Evolutionary conservation across 2,329 filamentous ascomycete genomes (phyloP).

Genomic region (Cercospora sp.): DNA sequence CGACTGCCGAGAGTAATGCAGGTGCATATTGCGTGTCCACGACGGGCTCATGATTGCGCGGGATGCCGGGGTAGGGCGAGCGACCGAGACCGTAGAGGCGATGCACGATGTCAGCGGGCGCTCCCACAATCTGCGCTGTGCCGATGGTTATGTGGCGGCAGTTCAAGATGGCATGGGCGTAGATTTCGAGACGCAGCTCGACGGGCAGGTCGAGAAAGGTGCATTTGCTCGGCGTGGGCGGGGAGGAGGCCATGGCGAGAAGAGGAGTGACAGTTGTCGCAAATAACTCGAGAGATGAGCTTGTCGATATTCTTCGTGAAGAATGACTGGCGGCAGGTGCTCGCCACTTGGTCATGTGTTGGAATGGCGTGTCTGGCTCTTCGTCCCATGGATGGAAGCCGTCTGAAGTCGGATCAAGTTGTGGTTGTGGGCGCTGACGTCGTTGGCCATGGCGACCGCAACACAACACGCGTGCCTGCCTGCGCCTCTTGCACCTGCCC

Average conservation of each 20-base stretch:
- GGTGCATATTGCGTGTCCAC: slow-evolving; percentile 39
- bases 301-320: not conserved
- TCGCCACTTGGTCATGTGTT: not conserved
- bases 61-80: slow-evolving; percentile 41
- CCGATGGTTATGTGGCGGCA: slow-evolving; percentile 43
- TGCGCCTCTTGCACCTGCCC: not conserved
- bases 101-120: slow-evolving; percentile 36
- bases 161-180: slow-evolving; percentile 43
- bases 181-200: slow-evolving; percentile 47
- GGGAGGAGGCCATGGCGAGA: not conserved
- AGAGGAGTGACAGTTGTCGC: not conserved
- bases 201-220: slow-evolving; percentile 30
- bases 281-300: no score
- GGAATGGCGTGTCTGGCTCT: no score
- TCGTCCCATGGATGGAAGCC: not conserved
- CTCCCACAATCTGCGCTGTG: slow-evolving; percentile 39
- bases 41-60: slow-evolving; percentile 40
- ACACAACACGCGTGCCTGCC: not conserved
- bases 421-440: not conserved
- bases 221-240: not conserved
- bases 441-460: not conserved
- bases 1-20: slow-evolving; percentile 36
- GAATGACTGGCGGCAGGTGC: no score
- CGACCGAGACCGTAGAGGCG: slow-evolving; percentile 30
- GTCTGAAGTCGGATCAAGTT: not conserved